These are phyloP conservation scores for Fusarium sp. DNA, from an alignment of 2,329 filamentous ascomycete genomes.

Conservation along the genomic window DNA sequence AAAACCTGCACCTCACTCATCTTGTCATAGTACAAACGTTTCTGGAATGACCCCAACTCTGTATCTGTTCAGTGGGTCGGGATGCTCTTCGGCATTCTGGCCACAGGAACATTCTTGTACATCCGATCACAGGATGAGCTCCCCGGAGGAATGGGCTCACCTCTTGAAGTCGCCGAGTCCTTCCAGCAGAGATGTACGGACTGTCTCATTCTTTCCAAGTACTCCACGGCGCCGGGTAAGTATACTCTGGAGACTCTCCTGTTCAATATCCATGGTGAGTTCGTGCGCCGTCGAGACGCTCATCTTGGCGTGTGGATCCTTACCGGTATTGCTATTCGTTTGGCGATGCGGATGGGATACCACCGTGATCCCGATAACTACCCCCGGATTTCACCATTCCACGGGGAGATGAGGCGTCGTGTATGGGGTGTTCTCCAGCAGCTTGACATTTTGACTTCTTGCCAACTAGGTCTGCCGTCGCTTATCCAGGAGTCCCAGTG, in stretches of 20 bases:
- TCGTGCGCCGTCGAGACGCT: slow-evolving; percentile 24
- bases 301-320: slow-evolving; percentile 31
- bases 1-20: accelerated
- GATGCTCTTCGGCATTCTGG: slow-evolving; percentile 28
- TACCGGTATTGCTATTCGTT: slow-evolving; percentile 9
- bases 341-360: slow-evolving; percentile 37
- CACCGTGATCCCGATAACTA: slow-evolving; percentile 31
- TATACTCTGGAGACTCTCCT: slow-evolving; percentile 28
- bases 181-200: slow-evolving; percentile 31
- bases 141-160: slow-evolving; percentile 7
- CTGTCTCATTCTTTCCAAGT: slow-evolving; percentile 30
- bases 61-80: slow-evolving; percentile 24
- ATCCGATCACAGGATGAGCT: slow-evolving; percentile 26
- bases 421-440: slow-evolving; percentile 25
- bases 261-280: slow-evolving; percentile 28
- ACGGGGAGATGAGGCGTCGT: slow-evolving; percentile 34
- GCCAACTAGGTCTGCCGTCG: slow-evolving; percentile 23
- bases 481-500: slow-evolving; percentile 28
- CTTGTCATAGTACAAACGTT: slow-evolving; percentile 10
- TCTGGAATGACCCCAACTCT: slow-evolving; percentile 17
- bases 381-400: slow-evolving; percentile 14
- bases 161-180: slow-evolving; percentile 3
- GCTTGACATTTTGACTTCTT: slow-evolving; percentile 27
- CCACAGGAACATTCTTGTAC: slow-evolving; percentile 23
- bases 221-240: slow-evolving; percentile 13